A percentile compares a stretch with the other conserved stretches of the same genome.
Conservation (phyloP, 148 eudicot genomes). For the Diospyros lotus region DNA sequence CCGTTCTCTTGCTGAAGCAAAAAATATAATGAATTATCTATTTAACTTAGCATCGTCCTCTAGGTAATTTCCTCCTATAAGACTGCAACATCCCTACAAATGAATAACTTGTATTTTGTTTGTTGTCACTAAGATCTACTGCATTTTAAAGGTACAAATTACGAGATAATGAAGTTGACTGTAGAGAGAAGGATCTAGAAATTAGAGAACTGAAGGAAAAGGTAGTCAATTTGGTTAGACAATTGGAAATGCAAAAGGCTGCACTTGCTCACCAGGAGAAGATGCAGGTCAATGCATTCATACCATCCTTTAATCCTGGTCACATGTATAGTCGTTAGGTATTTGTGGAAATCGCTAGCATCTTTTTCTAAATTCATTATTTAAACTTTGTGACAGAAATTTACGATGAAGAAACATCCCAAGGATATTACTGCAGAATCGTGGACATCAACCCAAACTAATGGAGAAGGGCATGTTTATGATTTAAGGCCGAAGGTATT, state of each 20-base stretch:
- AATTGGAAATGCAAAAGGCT: slow-evolving; percentile 68
- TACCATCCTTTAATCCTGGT: neutral
- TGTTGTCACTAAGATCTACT: neutral
- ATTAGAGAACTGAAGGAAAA: slow-evolving; percentile 83
- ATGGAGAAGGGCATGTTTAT: slow-evolving; percentile 38
- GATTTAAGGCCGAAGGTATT: slow-evolving; percentile 75
- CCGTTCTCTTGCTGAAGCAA: slow-evolving; percentile 17
- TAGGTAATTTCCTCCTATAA: slow-evolving; percentile 43
- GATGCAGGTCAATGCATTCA: slow-evolving; percentile 38
- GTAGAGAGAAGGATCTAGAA: slow-evolving; percentile 82
- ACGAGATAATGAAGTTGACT: slow-evolving; percentile 69
- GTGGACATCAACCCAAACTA: too few relatives aligned
- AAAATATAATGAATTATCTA: slow-evolving; percentile 66
- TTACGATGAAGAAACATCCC: slow-evolving; percentile 16
- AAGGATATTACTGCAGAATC: slow-evolving; percentile 13
- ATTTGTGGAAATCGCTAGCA: too few relatives aligned
- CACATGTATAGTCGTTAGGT: too few relatives aligned
- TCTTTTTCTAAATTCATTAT: neutral
- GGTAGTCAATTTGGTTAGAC: slow-evolving; percentile 59
- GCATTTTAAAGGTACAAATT: slow-evolving; percentile 45
- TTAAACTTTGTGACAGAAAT: slow-evolving; percentile 12
- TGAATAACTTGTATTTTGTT: neutral
- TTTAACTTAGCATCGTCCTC: slow-evolving; percentile 83
- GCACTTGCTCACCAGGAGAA: slow-evolving; percentile 59
- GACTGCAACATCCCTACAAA: neutral